These are phyloP conservation scores for Coemansia asiatica DNA, from an alignment of 192 early-diverging fungal genomes.

Conservation along the genomic window DNA sequence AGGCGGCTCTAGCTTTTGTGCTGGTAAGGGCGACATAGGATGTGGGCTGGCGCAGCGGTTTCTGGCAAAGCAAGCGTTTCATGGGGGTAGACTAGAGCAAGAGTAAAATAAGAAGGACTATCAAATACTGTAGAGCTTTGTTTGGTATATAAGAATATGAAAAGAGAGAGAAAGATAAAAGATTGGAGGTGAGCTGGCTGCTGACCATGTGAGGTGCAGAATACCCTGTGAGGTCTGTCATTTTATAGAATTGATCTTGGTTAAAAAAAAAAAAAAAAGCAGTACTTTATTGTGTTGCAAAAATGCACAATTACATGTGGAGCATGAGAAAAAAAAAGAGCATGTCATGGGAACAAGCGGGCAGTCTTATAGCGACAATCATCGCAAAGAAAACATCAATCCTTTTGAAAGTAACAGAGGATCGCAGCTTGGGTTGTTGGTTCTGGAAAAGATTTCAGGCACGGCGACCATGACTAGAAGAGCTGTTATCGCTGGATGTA, in stretches of 20 bases:
- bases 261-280: neutral
- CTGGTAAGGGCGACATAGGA: neutral
- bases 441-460: too few species aligned
- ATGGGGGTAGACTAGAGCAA: neutral
- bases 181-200: neutral
- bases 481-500: too few species aligned
- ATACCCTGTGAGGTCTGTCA: neutral
- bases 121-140: neutral
- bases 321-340: conserved; percentile 7
- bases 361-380: neutral
- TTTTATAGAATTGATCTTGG: neutral
- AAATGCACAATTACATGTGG: neutral
- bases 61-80: neutral
- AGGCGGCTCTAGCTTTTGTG: neutral
- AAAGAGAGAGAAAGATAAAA: neutral
- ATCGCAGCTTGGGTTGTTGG: too few species aligned
- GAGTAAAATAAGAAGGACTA: neutral
- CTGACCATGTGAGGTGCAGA: neutral
- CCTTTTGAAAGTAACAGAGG: neutral
- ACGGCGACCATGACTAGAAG: too few species aligned
- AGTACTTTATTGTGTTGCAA: neutral
- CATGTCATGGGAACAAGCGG: neutral
- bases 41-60: neutral
- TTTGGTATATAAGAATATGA: neutral
- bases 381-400: too few species aligned